phyloP scores from a whole-genome alignment of 106 monocot genomes.

The Agapanthus africanus region DNA sequence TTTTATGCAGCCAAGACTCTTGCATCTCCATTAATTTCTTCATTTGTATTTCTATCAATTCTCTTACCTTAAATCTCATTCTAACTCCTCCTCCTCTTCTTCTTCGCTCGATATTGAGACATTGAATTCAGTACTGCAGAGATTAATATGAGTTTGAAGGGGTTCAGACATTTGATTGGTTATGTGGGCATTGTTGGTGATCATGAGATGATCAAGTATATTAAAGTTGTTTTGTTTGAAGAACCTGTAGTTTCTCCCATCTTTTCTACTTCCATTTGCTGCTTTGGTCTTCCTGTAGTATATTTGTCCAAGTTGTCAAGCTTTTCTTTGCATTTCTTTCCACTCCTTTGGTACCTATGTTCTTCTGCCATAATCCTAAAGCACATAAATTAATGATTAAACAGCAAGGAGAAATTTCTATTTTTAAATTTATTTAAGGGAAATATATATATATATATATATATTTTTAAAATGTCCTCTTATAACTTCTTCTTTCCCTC shows the following conservation, averaged over 20 bases:
- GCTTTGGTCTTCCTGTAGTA: constrained; percentile 82
- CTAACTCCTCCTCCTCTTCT: constrained; percentile 4
- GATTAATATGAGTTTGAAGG: neutral
- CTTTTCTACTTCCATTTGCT: constrained; percentile 23
- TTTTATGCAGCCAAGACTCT: constrained; percentile 49
- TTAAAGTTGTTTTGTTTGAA: constrained; percentile 47
- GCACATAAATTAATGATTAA: too few relatives aligned
- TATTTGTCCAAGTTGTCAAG: constrained; percentile 81
- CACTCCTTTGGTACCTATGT: constrained; percentile 64
- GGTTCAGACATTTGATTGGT: neutral
- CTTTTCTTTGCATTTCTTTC: constrained; percentile 82
- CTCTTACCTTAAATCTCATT: constrained; percentile 24
- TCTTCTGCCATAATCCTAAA: constrained; percentile 77
- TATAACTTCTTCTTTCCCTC: too few relatives aligned
- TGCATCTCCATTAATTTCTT: constrained; percentile 48
- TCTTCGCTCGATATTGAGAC: too few relatives aligned
- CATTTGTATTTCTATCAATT: constrained; percentile 31
- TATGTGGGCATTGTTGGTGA: neutral
- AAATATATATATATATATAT: too few relatives aligned
- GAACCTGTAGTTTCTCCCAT: constrained; percentile 72
- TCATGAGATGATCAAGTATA: too few relatives aligned
- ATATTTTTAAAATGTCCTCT: too few relatives aligned
- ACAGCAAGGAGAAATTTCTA: too few relatives aligned
- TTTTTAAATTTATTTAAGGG: too few relatives aligned
- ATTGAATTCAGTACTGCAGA: too few relatives aligned